Evolutionary conservation across 129 eudicot genomes (phyloP).

Genomic region (Centrapalus pauciflorus): DNA sequence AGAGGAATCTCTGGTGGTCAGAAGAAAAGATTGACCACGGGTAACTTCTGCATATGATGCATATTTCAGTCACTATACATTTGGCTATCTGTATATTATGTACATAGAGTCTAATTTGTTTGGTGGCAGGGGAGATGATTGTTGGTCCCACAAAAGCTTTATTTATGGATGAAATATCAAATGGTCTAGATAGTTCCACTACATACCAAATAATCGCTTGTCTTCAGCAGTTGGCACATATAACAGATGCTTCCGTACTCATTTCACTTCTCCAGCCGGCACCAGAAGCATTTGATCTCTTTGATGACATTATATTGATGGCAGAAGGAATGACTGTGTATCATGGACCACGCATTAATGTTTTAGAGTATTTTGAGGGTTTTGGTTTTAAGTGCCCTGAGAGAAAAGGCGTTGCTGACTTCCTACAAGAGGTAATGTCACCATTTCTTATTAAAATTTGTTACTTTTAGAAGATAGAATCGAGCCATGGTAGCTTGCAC

Average conservation of each 20-base stretch:
- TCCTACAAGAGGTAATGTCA: slow-evolving; percentile 84
- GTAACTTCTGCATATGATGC: slow-evolving; percentile 21
- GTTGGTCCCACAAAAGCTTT: slow-evolving; percentile 81
- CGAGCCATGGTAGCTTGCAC: neutral
- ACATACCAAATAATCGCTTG: slow-evolving; percentile 75
- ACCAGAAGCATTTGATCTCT: slow-evolving; percentile 80
- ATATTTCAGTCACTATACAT: neutral
- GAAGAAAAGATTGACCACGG: slow-evolving; percentile 86
- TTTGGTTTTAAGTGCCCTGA: slow-evolving; percentile 78
- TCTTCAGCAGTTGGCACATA: slow-evolving; percentile 75
- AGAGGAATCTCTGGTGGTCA: slow-evolving; percentile 94
- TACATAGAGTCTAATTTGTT: neutral
- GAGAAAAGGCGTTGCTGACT: slow-evolving; percentile 89
- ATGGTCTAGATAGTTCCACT: slow-evolving; percentile 90
- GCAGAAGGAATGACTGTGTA: slow-evolving; percentile 79
- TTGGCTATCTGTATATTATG: neutral
- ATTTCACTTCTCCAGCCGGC: slow-evolving; percentile 93
- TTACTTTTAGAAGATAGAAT: neutral
- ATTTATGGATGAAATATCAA: slow-evolving; percentile 90
- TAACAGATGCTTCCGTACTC: slow-evolving; percentile 66
- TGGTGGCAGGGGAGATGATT: slow-evolving; percentile 71
- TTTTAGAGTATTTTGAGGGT: slow-evolving; percentile 55
- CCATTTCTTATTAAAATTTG: neutral
- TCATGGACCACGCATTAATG: slow-evolving; percentile 58
- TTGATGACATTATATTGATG: slow-evolving; percentile 82